Evolutionary conservation across 2,329 filamentous ascomycete species (phyloP), one percentile per base, ranked within the genome.

Genomic region (Diplodia seriata): DNA sequence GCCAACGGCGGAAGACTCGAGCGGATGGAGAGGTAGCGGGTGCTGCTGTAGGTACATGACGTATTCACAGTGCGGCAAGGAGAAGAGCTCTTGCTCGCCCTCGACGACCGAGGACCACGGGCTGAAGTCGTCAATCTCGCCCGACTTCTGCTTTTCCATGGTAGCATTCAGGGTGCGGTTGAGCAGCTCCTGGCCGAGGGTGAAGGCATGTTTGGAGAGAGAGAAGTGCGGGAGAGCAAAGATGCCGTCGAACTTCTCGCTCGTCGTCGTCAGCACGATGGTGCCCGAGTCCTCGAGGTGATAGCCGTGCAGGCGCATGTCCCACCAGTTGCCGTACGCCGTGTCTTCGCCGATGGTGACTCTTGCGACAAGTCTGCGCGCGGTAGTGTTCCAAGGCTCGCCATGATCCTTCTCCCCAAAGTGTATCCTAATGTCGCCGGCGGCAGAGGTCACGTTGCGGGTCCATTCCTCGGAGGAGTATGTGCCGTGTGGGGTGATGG

Each of bases 241-340:
- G 67, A 98, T 90, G 53, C 95, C 94, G n/a, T 90, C 88, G 74
- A 95, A 86, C 81, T 97, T 97, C 75, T 97, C 91, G 78, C 93
- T 97, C 57, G 93, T 94, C 0, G 94, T 97, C 1, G 91, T 92
- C 76, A 98, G 82, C 43, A 98, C 82, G 61, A 95, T 87, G 15
- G 89, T 87, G 1, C 95, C 95, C 70, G 91, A 87, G n/a, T 86
- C 85, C 47, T 91, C 89, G 84, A 93, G 96, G 81, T 98, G 94
- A 4, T 96, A 86, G 3, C 95, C 95, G 78, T 93, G 90, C 61
- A 97, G 81, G 63, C 87, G 85, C 80, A 96, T 88, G 72, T 94
- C 90, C 89, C 91, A 94, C 72, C 88, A 91, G 74, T 90, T 90
- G 5, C 91, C 90, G 69, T 87, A 84, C 72, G 86, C 87, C 67